Base-by-base conservation (phyloP, 208 protist species). In the Wallacemonas sp. region DNA sequence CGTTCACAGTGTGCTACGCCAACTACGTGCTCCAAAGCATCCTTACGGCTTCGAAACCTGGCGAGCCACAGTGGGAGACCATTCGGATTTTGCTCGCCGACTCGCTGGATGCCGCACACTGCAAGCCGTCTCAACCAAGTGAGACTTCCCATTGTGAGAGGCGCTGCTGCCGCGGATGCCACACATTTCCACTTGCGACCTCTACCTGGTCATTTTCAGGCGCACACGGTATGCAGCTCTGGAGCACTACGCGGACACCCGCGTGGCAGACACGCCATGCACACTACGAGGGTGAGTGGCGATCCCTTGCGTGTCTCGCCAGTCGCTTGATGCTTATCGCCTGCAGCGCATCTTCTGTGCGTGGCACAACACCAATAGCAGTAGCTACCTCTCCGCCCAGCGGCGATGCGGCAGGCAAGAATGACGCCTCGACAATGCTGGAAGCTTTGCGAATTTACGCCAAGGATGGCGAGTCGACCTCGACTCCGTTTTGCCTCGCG, bases 61-160 rank as follows among this genome's bases (percentile, higher is more conserved):
- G 47, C 17, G 47, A 55, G 26, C 47, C 47, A 24, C 47, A 55
- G 47, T 55, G 47, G 47, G 47, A 55, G 47, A 55, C 47, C 24
- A 55, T 55, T 32, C 47, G 47, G 23, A 55, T 55, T 55, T 55
- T 55, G 47, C 47, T 55, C 24, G 12, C 47, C 3, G 47, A 26
- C 17, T 17, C 6, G 17, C 21, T 55, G 17, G n/a, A n/a, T n/a
- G n/a, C n/a, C n/a, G n/a, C n/a, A n/a, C n/a, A n/a, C n/a, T n/a
- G n/a, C n/a, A n/a, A n/a, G n/a, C n/a, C n/a, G n/a, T n/a, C n/a
- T n/a, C n/a, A n/a, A n/a, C n/a, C n/a, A n/a, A n/a, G n/a, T n/a
- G n/a, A n/a, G n/a, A n/a, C n/a, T n/a, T n/a, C n/a, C n/a, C n/a
- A n/a, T n/a, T n/a, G n/a, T n/a, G 36, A 41, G 36, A 41, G 9